Evolutionary conservation across 139 green algal genomes (phyloP), one percentile per base, ranked within the genome.

Genomic region (Chlorella vulgaris): DNA sequence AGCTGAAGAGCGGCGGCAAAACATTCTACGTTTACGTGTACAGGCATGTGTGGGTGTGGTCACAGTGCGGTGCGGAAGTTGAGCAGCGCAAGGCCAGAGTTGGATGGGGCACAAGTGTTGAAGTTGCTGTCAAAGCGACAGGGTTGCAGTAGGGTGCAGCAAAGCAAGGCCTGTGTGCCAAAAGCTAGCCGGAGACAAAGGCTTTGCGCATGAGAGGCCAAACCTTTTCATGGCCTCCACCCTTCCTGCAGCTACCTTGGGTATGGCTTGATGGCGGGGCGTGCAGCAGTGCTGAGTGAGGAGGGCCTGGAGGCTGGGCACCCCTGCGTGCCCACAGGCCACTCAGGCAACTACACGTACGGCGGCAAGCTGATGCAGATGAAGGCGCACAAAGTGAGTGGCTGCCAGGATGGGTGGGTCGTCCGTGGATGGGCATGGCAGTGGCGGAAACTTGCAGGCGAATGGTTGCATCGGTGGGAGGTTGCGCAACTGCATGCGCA

Each of bases 181-280:
- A n/a, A n/a, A n/a, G n/a, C n/a, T n/a, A n/a, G n/a, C n/a, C n/a
- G n/a, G n/a, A n/a, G n/a, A n/a, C n/a, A n/a, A n/a, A n/a, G n/a
- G n/a, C n/a, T n/a, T n/a, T n/a, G n/a, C n/a, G n/a, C n/a, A n/a
- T n/a, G n/a, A n/a, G n/a, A n/a, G n/a, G n/a, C n/a, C n/a, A n/a
- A n/a, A n/a, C n/a, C n/a, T n/a, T n/a, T 58, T 15, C 47, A 58
- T 58, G 47, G 13, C 10, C 21, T 65, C 55, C 15, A 28, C 18
- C 21, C 7, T 71, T 39, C 29, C 29, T 29, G 76, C 84, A 95
- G 90, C 79, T 98, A 99, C 83, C 87, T 99, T 47, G 96, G 96
- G 15, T 99, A 94, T 85, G 97, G 97, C 21, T 87, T 99, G 43
- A 99, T 99, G 96, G 97, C 97, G 4, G 96, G 86, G 2, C 87